These are phyloP conservation scores for Aspergillus chevalieri DNA, from an alignment of 2,329 filamentous ascomycete genomes.

Conservation along the genomic window DNA sequence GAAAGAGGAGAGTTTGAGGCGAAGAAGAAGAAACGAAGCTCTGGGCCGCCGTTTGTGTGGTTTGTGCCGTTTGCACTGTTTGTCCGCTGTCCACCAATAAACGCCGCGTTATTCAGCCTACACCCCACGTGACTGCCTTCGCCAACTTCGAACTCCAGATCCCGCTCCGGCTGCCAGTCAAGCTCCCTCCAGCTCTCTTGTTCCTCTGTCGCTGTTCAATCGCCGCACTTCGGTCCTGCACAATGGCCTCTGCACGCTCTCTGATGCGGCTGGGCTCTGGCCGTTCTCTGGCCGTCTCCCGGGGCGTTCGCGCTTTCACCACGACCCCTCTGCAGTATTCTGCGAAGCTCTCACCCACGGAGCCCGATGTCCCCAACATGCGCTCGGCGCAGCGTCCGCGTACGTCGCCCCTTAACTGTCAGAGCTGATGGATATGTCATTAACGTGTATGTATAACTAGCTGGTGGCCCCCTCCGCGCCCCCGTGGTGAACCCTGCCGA, in stretches of 20 bases:
- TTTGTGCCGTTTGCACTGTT: constrained; percentile 18
- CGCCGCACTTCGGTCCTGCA: constrained; percentile 26
- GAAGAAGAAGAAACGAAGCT: constrained; percentile 18
- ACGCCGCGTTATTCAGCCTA: constrained; percentile 11
- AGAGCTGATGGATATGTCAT: neutral
- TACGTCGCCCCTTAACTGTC: constrained; percentile 28
- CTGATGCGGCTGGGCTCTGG: constrained; percentile 39
- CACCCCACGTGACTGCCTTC: constrained; percentile 13
- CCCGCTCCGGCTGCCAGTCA: neutral
- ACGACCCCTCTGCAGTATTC: constrained; percentile 35
- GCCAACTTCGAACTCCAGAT: constrained; percentile 23
- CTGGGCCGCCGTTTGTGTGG: constrained; percentile 16
- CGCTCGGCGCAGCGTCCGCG: constrained; percentile 53
- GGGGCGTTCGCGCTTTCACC: constrained; percentile 32
- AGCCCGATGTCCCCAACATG: constrained; percentile 61
- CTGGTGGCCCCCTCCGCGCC: constrained; percentile 60
- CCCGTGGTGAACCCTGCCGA: constrained; percentile 87
- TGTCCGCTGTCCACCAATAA: constrained; percentile 14
- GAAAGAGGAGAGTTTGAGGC: constrained; percentile 13
- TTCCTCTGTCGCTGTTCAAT: constrained; percentile 13
- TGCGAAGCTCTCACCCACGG: constrained; percentile 46
- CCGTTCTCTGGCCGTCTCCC: constrained; percentile 32
- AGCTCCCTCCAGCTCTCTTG: constrained; percentile 17
- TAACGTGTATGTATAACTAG: constrained; percentile 19
- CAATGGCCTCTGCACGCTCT: constrained; percentile 42